Conservation (phyloP, 2,329 filamentous ascomycete genomes). For the Trichoderma aggressivum region DNA sequence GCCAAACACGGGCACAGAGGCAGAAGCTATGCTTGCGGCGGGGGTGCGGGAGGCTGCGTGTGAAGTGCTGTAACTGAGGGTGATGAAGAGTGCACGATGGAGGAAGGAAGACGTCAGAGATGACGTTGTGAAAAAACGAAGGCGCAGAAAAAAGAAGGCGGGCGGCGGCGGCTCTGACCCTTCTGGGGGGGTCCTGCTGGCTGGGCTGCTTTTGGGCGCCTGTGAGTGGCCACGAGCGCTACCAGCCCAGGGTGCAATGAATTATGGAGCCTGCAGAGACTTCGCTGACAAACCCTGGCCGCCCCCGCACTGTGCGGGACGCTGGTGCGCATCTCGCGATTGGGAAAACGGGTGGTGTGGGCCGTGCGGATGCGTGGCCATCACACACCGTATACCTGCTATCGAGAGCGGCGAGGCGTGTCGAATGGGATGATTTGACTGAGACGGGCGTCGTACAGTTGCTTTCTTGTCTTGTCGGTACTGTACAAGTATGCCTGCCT, state of each 20-base stretch:
- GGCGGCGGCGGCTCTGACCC: slow-evolving; percentile 28
- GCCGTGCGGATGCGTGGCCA: background rate
- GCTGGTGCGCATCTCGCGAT: background rate
- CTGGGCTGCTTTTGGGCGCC: slow-evolving; percentile 14
- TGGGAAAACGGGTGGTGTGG: slow-evolving; percentile 1
- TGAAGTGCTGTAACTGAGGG: slow-evolving; percentile 25
- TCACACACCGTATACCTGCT: background rate
- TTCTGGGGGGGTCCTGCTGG: slow-evolving; percentile 13
- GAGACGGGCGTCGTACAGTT: background rate
- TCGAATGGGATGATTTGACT: background rate
- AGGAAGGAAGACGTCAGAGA: slow-evolving; percentile 46
- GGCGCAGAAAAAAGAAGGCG: slow-evolving; percentile 32
- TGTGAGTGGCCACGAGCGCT: slow-evolving; percentile 8
- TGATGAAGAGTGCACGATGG: slow-evolving; percentile 34
- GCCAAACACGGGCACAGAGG: background rate
- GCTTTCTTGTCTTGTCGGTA: background rate
- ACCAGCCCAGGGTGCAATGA: slow-evolving; percentile 25
- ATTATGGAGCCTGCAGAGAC: slow-evolving; percentile 16
- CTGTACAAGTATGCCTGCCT: background rate
- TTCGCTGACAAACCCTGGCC: slow-evolving; percentile 18
- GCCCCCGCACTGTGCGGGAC: slow-evolving; percentile 15
- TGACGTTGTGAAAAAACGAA: slow-evolving; percentile 44
- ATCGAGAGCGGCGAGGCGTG: background rate
- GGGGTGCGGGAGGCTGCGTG: slow-evolving; percentile 13
- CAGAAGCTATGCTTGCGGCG: background rate